A percentile compares a stretch with the other conserved stretches of the same genome.
phyloP scores from a whole-genome alignment of 1,284 basidiomycete species.

The Papiliotrema fonsecae region DNA sequence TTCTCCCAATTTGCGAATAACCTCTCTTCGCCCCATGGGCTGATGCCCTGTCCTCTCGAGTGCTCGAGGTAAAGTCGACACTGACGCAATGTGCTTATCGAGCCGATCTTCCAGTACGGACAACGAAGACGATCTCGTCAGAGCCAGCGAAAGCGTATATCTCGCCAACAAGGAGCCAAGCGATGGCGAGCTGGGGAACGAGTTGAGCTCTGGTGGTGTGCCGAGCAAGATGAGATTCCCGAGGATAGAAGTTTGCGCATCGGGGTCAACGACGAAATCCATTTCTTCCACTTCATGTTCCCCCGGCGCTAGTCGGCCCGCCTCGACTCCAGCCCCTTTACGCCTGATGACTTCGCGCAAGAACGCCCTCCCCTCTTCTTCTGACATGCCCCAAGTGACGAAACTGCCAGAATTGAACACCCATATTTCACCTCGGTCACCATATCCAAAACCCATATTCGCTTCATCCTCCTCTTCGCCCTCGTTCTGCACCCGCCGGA shows the following conservation, averaged over 20 bases:
- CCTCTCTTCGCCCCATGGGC: conserved; percentile 66
- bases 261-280: conserved; percentile 82
- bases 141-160: conserved; percentile 82
- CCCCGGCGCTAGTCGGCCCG: conserved; percentile 54
- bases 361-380: conserved; percentile 68
- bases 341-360: conserved; percentile 58
- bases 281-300: conserved; percentile 81
- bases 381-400: conserved; percentile 81
- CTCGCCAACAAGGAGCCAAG: conserved; percentile 63
- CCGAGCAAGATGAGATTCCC: conserved; percentile 88
- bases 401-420: conserved; percentile 78
- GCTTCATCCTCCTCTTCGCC: conserved; percentile 51
- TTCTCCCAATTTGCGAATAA: conserved; percentile 83
- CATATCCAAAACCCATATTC: conserved; percentile 49
- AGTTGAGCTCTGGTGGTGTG: conserved; percentile 52
- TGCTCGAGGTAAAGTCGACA: conserved; percentile 68
- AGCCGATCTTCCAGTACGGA: conserved; percentile 76
- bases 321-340: conserved; percentile 55
- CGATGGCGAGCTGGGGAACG: conserved; percentile 42
- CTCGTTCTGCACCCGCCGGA: conserved; percentile 24
- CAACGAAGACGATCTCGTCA: conserved; percentile 77
- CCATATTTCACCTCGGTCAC: conserved; percentile 75
- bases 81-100: conserved; percentile 73
- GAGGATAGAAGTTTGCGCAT: conserved; percentile 75
- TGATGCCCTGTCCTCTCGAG: conserved; percentile 73